These are phyloP conservation scores for Neurospora sp. DNA, from an alignment of 495 filamentous ascomycete species.

Conservation along the genomic window DNA sequence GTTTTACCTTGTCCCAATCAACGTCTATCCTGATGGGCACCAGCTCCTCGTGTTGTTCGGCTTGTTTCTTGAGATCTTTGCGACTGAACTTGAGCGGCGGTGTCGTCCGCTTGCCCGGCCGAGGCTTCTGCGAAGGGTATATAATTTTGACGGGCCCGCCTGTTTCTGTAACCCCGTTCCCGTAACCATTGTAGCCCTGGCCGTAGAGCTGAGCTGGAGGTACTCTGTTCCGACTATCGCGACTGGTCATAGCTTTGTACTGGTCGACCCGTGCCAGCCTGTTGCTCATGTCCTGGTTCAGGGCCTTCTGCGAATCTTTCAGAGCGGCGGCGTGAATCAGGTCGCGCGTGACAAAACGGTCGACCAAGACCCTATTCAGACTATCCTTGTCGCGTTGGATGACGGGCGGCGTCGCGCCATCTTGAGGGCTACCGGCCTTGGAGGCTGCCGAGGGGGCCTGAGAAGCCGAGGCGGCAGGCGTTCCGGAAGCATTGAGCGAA, in stretches of 20 bases:
- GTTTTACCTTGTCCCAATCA: constrained; percentile 89
- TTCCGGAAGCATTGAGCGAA: constrained; percentile 7
- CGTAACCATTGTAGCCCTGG: constrained; percentile 79
- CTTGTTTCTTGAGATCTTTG: constrained; percentile 72
- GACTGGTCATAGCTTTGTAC: constrained; percentile 35
- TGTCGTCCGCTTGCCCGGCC: constrained; percentile 64
- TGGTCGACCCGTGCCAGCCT: constrained; percentile 30
- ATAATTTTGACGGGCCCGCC: constrained; percentile 43
- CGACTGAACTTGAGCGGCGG: constrained; percentile 58
- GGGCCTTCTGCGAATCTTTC: constrained; percentile 31
- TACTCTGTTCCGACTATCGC: constrained; percentile 24
- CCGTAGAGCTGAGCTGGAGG: constrained; percentile 47
- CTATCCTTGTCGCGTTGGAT: constrained; percentile 34
- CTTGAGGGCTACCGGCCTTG: constrained; percentile 19
- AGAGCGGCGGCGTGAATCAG: constrained; percentile 55
- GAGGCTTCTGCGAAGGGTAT: constrained; percentile 64
- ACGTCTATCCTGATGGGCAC: constrained; percentile 88
- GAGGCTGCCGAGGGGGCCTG: constrained; percentile 20
- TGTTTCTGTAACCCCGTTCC: constrained; percentile 70
- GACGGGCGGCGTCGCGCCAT: constrained; percentile 14
- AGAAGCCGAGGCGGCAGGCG: constrained; percentile 13
- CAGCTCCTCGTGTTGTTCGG: constrained; percentile 80
- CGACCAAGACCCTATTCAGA: constrained; percentile 51
- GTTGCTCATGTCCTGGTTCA: constrained; percentile 30
- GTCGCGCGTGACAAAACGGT: constrained; percentile 72